A percentile compares a stretch with the other conserved stretches of the same genome.
Conservation (phyloP, 345 rosid genomes). For the Linum trigynum region DNA sequence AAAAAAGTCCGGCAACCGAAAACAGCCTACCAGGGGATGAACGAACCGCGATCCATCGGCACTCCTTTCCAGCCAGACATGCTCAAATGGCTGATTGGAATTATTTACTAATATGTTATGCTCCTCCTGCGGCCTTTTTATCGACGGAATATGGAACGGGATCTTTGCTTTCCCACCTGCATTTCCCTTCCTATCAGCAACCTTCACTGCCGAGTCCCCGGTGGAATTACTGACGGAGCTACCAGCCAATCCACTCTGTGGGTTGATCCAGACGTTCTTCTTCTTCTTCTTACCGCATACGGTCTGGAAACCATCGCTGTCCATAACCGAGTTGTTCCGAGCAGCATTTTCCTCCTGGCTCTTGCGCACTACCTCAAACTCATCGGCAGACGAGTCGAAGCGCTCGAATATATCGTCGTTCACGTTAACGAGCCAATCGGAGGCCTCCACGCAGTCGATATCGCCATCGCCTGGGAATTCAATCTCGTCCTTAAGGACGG, state of each 20-base stretch:
- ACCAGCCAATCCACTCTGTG: not conserved
- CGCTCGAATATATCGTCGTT: too few relatives aligned
- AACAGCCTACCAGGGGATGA: conserved; percentile 73
- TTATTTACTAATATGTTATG: conserved; percentile 58
- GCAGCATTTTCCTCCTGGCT: conserved; percentile 41
- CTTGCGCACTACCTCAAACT: conserved; percentile 34
- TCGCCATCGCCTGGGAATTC: conserved; percentile 22
- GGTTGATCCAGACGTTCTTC: conserved; percentile 16
- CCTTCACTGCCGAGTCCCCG: conserved; percentile 41
- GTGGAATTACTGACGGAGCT: not conserved
- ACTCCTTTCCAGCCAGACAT: conserved; percentile 65
- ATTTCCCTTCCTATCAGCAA: conserved; percentile 35
- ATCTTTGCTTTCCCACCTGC: conserved; percentile 44
- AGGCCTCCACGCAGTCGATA: too few relatives aligned
- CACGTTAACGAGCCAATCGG: too few relatives aligned
- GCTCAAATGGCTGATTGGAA: conserved; percentile 56
- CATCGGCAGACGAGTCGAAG: conserved; percentile 26
- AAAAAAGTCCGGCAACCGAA: not conserved
- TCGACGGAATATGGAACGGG: conserved; percentile 58
- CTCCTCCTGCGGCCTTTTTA: conserved; percentile 70
- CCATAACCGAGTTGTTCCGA: conserved; percentile 8
- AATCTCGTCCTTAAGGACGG: conserved; percentile 19
- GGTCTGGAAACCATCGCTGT: conserved; percentile 56
- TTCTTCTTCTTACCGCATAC: conserved; percentile 57
- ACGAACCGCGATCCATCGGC: conserved; percentile 49